These are phyloP conservation scores for Nyctanthes arbortristis DNA, from an alignment of 257 asterid genomes.

Conservation along the genomic window DNA sequence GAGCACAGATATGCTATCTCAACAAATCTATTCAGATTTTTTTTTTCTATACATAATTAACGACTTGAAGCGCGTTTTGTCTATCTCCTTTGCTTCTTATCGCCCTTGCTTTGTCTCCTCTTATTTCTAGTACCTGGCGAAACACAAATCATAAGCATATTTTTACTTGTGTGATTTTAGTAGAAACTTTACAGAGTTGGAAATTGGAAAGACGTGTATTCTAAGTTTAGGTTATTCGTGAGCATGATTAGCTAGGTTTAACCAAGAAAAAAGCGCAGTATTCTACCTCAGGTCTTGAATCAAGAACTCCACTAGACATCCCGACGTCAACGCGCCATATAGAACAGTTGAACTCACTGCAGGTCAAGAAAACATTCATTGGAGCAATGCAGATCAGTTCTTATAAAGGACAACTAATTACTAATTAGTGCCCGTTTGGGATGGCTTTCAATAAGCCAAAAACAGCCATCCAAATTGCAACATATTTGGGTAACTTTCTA, in stretches of 20 bases:
- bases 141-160: constrained; percentile 3
- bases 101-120: constrained; percentile 67
- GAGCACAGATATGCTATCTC: too few relatives aligned
- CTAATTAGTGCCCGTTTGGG: too few relatives aligned
- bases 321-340: constrained; percentile 97
- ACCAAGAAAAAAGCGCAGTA: constrained; percentile 12
- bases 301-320: constrained; percentile 97
- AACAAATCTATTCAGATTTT: too few relatives aligned
- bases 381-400: constrained; percentile 5
- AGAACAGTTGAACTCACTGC: constrained; percentile 74
- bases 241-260: constrained; percentile 13
- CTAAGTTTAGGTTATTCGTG: not conserved
- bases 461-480: too few relatives aligned
- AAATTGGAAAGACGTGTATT: not conserved
- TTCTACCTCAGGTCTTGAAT: constrained; percentile 87
- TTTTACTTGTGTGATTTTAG: not conserved
- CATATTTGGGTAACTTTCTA: too few relatives aligned
- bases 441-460: too few relatives aligned
- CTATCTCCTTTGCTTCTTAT: constrained; percentile 60
- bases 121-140: constrained; percentile 80
- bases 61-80: constrained; percentile 59
- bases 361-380: constrained; percentile 19
- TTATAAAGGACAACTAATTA: not conserved
- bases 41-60: constrained; percentile 55
- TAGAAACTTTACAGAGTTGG: not conserved